Evolutionary conservation across 1,139 yeast genomes (phyloP).

Genomic region (Sugiyamaella grinbergsii): DNA sequence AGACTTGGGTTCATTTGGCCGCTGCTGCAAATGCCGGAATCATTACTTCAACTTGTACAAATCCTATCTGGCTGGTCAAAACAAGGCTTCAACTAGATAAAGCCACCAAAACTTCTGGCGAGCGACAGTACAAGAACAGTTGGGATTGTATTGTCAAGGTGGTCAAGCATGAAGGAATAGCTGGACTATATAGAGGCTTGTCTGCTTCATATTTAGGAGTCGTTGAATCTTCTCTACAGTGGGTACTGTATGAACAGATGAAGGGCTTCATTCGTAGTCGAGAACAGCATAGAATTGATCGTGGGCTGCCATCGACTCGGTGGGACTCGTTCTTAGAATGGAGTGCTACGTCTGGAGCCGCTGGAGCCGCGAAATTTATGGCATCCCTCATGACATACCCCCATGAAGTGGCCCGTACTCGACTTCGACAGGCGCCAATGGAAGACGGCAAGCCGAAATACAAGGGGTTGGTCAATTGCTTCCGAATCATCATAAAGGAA

Average conservation of each 20-base stretch:
- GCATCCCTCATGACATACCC: conserved; percentile 96
- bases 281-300: conserved; percentile 45
- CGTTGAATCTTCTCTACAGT: conserved; percentile 88
- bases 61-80: conserved; percentile 98
- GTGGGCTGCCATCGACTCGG: conserved; percentile 50
- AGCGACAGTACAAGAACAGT: conserved; percentile 74
- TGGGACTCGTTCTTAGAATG: conserved; percentile 77
- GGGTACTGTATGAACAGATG: conserved; percentile 98
- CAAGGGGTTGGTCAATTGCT: conserved; percentile 86
- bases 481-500: conserved; percentile 76
- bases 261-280: conserved; percentile 66
- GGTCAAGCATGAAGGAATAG: conserved; percentile 72
- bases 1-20: conserved; percentile 80
- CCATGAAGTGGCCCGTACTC: conserved; percentile 94
- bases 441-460: conserved; percentile 82
- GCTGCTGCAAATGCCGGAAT: conserved; percentile 95
- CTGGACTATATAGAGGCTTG: conserved; percentile 81
- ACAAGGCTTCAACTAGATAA: conserved; percentile 92
- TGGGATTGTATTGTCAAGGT: conserved; percentile 80
- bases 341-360: conserved; percentile 97
- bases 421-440: conserved; percentile 92
- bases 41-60: conserved; percentile 96
- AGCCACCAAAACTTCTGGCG: conserved; percentile 45
- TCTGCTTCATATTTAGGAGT: conserved; percentile 96
- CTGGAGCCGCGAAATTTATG: conserved; percentile 92